These are phyloP conservation scores for Vitis riparia DNA, from an alignment of 164 flowering plant genomes.

Conservation along the genomic window DNA sequence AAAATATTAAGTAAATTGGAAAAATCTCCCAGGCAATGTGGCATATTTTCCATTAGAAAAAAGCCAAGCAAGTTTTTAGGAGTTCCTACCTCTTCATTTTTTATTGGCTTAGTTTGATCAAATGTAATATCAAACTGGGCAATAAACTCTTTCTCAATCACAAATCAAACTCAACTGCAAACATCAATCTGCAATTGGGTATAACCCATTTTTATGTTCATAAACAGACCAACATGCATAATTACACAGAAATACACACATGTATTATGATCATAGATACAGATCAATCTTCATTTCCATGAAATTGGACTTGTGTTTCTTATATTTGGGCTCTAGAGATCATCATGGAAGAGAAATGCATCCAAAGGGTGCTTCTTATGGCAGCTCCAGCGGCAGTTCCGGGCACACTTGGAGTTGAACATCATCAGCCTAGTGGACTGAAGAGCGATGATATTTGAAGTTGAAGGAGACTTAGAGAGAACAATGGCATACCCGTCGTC, in stretches of 20 bases:
- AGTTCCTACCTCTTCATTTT: too few relatives aligned
- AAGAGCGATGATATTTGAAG: conserved; percentile 64
- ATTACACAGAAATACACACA: background rate
- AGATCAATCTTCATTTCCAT: background rate
- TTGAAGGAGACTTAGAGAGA: conserved; percentile 64
- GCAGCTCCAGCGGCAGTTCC: conserved; percentile 82
- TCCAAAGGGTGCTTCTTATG: conserved; percentile 56
- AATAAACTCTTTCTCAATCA: too few relatives aligned
- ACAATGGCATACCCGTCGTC: conserved; percentile 90
- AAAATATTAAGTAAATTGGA: too few relatives aligned
- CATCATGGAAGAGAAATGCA: conserved; percentile 45
- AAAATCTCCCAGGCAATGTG: too few relatives aligned
- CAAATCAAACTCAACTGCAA: too few relatives aligned
- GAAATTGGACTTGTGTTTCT: background rate
- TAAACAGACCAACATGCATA: background rate
- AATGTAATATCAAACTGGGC: too few relatives aligned
- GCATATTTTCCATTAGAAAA: too few relatives aligned
- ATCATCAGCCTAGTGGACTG: conserved; percentile 63
- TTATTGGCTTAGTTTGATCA: too few relatives aligned
- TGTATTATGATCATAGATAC: background rate
- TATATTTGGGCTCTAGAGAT: conserved; percentile 25
- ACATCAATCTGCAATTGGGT: too few relatives aligned
- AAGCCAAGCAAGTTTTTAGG: too few relatives aligned
- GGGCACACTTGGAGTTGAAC: conserved; percentile 66
- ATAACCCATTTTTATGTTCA: background rate